Base-by-base conservation (phyloP, 768 basidiomycete genomes). In the Hortiboletus campestris region DNA sequence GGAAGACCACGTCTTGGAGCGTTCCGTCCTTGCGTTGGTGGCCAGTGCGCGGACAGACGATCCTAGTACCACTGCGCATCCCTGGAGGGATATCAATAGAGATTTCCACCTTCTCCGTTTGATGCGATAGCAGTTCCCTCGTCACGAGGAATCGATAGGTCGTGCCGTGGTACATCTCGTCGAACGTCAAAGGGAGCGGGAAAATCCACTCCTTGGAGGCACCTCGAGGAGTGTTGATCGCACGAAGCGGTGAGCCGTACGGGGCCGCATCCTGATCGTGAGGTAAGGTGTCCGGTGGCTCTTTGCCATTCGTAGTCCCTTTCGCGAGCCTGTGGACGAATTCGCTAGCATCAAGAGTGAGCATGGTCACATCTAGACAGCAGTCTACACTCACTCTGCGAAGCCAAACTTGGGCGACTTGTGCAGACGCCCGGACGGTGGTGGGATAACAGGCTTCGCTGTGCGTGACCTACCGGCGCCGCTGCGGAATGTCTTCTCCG, bases 1-100 rank as follows among this genome's bases (percentile, higher is more conserved):
- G 69, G 61, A 89, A 89, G 19, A 84, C 80, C 49, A 89, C 78
- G 51, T 88, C 85, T 61, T 89, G 86, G 49, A 80, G 78, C 12
- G 74, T 68, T 13, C 82, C 80, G 53, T 80, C 77, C 57, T 75
- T 74, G 53, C 79, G 74, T 61, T 89, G 84, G 70, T 88, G 84
- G n/a, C 87, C 87, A 9, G 81, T 80, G n/a, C 79, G 76, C 36
- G 80, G 78, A 56, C 84, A 86, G 38, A 81, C 65, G 34, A 89
- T 81, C 55, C 78, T 76, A 20, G 84, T 84, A 9, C 85, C 85
- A 28, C 74, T 72, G 48, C 79, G 81, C 69, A 82, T 86, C 8
- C 86, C 85, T 19, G 83, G 76, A 56, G 83, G 80, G 41, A 89
- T 75, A 47, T 81, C 77, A 53, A 89, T 70, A 48, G 84, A 81